Conservation (phyloP, 2,329 filamentous ascomycete species). For the Fusarium foetens region DNA sequence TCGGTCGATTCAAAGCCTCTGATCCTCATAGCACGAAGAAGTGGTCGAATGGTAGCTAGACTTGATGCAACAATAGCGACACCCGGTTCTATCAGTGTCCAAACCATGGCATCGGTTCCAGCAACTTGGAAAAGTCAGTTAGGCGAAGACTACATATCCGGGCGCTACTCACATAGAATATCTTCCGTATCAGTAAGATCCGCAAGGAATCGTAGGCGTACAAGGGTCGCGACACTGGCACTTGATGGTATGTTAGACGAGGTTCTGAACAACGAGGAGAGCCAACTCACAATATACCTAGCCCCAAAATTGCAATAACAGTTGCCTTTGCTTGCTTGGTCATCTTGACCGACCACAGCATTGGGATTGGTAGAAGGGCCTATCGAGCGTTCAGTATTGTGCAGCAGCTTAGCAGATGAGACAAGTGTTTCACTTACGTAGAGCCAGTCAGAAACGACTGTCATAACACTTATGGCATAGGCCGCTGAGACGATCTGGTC, state of each 20-base stretch:
- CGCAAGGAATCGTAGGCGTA: conserved; percentile 60
- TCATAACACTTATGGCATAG: conserved; percentile 64
- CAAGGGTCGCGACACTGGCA: conserved; percentile 64
- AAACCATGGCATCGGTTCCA: conserved; percentile 64
- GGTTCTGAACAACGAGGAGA: not conserved
- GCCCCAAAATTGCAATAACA: conserved; percentile 59
- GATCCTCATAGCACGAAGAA: conserved; percentile 60
- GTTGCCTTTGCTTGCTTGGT: conserved; percentile 62
- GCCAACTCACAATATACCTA: conserved; percentile 60
- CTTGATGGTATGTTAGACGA: conserved; percentile 44
- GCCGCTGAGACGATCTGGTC: conserved; percentile 59
- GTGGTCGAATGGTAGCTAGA: conserved; percentile 64
- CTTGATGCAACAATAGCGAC: conserved; percentile 65
- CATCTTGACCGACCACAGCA: conserved; percentile 66
- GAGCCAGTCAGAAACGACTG: conserved; percentile 64
- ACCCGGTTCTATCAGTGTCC: conserved; percentile 67
- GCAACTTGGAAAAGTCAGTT: conserved; percentile 50
- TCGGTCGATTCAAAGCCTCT: conserved; percentile 58
- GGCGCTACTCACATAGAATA: conserved; percentile 56
- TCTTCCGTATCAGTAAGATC: conserved; percentile 57
- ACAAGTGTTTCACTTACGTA: conserved; percentile 51
- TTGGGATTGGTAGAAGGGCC: conserved; percentile 63
- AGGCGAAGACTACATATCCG: not conserved
- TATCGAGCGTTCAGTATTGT: conserved; percentile 34
- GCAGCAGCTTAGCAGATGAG: not conserved